Conservation (phyloP, 129 eudicot species). For the Oenanthe sinensis region DNA sequence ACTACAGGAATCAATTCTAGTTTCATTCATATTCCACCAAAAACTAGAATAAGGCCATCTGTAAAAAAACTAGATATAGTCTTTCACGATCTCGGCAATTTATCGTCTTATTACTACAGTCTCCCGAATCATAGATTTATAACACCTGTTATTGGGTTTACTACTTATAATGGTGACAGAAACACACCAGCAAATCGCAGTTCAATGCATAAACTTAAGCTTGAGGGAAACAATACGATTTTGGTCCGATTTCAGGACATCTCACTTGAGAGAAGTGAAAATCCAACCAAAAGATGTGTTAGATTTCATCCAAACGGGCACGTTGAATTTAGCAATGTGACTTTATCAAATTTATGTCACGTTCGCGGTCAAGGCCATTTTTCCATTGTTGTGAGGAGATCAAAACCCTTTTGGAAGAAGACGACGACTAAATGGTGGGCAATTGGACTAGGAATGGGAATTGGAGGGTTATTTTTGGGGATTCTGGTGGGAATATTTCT, state of each 20-base stretch:
- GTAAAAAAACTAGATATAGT: slow-evolving; percentile 50
- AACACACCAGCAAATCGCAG: slow-evolving; percentile 8
- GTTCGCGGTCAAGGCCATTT: slow-evolving; percentile 58
- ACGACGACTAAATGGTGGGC: slow-evolving; percentile 43
- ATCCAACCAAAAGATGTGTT: slow-evolving; percentile 30
- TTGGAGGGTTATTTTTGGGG: slow-evolving; percentile 29
- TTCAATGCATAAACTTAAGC: slow-evolving; percentile 21
- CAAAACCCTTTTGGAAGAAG: slow-evolving; percentile 2
- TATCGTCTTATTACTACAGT: slow-evolving; percentile 49
- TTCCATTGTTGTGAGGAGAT: slow-evolving; percentile 36
- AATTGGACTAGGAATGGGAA: slow-evolving; percentile 40
- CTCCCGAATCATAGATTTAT: slow-evolving; percentile 53
- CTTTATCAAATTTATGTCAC: slow-evolving; percentile 24
- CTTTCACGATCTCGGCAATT: slow-evolving; percentile 61
- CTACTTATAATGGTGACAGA: slow-evolving; percentile 34
- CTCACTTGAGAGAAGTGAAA: slow-evolving; percentile 2
- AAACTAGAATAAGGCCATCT: slow-evolving; percentile 37
- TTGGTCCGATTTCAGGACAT: slow-evolving; percentile 32
- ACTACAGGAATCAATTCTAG: slow-evolving; percentile 45
- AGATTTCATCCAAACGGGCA: slow-evolving; percentile 42
- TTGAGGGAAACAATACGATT: slow-evolving; percentile 31
- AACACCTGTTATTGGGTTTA: slow-evolving; percentile 53
- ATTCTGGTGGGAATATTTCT: slow-evolving; percentile 21
- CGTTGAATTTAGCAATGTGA: slow-evolving; percentile 41
- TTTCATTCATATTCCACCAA: slow-evolving; percentile 54